Base-by-base conservation (phyloP, 768 basidiomycete species). In the Lactarius sp. region DNA sequence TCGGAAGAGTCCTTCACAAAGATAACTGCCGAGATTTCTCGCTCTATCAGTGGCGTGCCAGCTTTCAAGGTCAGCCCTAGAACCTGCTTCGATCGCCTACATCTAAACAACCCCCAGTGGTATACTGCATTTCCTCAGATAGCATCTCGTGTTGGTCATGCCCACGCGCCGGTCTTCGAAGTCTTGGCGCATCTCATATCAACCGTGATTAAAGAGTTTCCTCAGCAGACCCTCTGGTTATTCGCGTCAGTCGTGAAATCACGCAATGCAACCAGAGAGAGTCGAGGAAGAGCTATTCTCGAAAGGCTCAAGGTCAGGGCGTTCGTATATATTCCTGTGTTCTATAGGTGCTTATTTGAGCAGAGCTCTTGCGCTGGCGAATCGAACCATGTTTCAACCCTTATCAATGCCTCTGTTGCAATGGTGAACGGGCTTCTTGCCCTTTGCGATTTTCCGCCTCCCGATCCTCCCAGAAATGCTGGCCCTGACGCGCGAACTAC, bases 61-160 rank as follows among this genome's bases (percentile, higher is more conserved):
- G 79, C 81, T 1, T 98, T 91, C 76, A 95, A 95, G 78, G 95
- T 85, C 58, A 62, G 77, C 61, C 61, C 9, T n/a, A 10, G 6
- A 20, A 60, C 37, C 50, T 34, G 56, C 58, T 10, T 49, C 57
- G 27, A 50, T 20, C 18, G 6, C 36, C 20, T 27, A 62, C 47
- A 27, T 56, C 12, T 58, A 33, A 50, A 68, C 49, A 60, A 49
- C 67, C 52, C 56, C 16, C 52, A 98, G 94, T 98, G 96, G 94
- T 90, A 86, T 68, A 94, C 90, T 0, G 95, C 94, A 1, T 95
- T 98, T 66, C 94, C 95, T 3, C 97, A 98, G 78, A 92, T 98
- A 57, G 93, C 95, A 14, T 98, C 96, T 14, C 85, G 97, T 8
- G 87, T 99, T 37, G 89, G 88, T 13, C 92, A 97, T 67, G 75